Base-by-base conservation (phyloP, 2,329 filamentous ascomycete species). In the Verticillium tricorpus region DNA sequence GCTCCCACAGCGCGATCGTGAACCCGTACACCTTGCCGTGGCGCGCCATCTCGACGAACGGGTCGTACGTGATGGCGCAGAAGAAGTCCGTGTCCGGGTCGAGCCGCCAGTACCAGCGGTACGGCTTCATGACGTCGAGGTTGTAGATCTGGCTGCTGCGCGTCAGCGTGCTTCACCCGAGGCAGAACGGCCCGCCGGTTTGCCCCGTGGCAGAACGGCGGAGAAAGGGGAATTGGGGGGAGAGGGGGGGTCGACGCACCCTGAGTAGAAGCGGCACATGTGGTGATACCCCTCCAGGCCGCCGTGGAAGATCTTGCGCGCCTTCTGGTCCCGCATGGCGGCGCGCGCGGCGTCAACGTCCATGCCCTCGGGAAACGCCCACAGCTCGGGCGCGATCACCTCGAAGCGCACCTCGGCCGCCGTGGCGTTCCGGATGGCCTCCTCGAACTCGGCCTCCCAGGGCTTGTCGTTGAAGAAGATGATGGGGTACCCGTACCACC, bases 21-120 rank as follows among this genome's bases (percentile, higher is more conserved):
- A 73, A 80, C 32, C 78, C 78, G 63, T 80, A 80, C 22, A 77
- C 72, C 65, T 80, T 80, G 61, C 72, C 70, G 66, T 74, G 73
- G 62, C 71, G 70, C 58, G 76, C 76, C 78, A 80, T 80, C 64
- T 80, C 74, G 25, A 74, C 75, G 60, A 80, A 80, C 15, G 78
- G 78, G 65, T 80, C 78, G 69, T 80, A 80, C n/a, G 77, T 78
- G 40, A 80, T 76, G 60, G 75, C 73, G 71, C 78, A 80, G 64
- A 71, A 74, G 64, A 77, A 80, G 59, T 79, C 73, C 60, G 79
- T 76, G 59, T 78, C 75, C 22, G 78, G 77, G 62, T 80, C 78
- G 25, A 80, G 69, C 14, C 78, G 72, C 78, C 78, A 80, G 69
- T 80, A 80, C 77, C 77, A 80, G 66, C 76, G 77, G 71, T 78